Base-by-base conservation (phyloP, 2,329 filamentous ascomycete species). In the Aspergillus quadrilineatus region DNA sequence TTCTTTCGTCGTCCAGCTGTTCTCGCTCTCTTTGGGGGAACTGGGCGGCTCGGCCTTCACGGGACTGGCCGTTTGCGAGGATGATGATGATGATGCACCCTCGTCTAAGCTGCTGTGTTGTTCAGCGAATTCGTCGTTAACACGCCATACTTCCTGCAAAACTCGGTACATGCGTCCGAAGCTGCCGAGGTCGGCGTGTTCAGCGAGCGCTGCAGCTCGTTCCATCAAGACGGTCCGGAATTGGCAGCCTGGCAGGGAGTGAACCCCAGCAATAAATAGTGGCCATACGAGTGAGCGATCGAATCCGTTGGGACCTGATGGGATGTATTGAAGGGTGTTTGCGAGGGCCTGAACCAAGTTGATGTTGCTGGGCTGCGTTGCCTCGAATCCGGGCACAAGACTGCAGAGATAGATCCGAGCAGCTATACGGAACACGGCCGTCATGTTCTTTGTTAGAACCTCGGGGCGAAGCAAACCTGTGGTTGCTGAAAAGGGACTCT, bases 361-460 rank as follows among this genome's bases (percentile, higher is more conserved):
- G 67, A 88, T 80, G 68, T 87, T 92, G 71, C 87, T 90, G 7
- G 80, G 79, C 66, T 94, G 88, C 56, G 81, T 82, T 47, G 89
- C 89, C 66, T 88, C 86, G 76, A 93, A 94, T 55, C 92, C 92
- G 0, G 93, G 93, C 0, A 97, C 90, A 36, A 99, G 82, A 69
- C 90, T 92, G 85, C 92, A 96, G n/a, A 97, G 86, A 76, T 97
- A 97, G 77, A 99, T 92, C 69, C 93, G 89, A 3, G 93, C 92
- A 2, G 93, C 93, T 53, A 96, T 80, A 67, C 93, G 90, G 85
- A 96, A 99, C 43, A 95, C 86, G 41, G 88, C 84, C 0, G 92
- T 96, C 75, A 97, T 91, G 79, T 95, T 96, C 74, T 85, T 87
- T 70, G 87, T 88, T 62, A 97, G 83, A 74, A 95, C 89, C 69